A percentile compares a stretch with the other conserved stretches of the same genome.
Evolutionary conservation across 108 stramenopile species (phyloP).

Genomic region (Nitzschia sp.): DNA sequence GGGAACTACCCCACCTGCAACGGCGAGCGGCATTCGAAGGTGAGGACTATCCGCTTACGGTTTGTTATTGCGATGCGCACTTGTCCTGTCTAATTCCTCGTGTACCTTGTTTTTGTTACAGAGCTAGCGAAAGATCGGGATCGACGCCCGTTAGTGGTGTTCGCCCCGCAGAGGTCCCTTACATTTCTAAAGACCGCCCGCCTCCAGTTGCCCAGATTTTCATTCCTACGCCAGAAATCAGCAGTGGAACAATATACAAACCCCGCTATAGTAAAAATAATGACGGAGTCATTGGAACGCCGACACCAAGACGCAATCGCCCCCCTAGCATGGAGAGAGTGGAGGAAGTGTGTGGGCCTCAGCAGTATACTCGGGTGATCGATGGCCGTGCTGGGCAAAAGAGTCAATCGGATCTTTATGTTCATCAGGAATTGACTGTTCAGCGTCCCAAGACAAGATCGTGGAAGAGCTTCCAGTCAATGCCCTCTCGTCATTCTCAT

Average conservation of each 20-base stretch:
- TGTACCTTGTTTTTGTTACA: no score
- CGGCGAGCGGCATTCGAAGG: neutral
- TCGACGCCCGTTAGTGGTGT: no score
- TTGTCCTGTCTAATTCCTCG: no score
- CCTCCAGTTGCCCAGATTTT: constrained; percentile 6
- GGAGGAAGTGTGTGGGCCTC: no score
- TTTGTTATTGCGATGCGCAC: no score
- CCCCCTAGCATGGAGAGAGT: no score
- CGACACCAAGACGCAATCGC: no score
- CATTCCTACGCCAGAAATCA: neutral
- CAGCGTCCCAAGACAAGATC: neutral
- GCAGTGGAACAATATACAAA: neutral
- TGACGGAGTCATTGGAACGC: no score
- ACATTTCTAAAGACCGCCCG: constrained; percentile 2
- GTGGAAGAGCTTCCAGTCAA: neutral
- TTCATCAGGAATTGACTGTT: neutral
- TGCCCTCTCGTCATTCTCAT: neutral
- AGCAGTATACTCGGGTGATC: neutral
- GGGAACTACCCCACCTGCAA: neutral
- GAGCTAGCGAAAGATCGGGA: no score
- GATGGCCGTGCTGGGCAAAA: neutral
- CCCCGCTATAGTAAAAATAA: no score
- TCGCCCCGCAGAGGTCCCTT: no score
- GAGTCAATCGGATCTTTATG: neutral
- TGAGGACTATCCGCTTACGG: no score